Evolutionary conservation across 2,329 filamentous ascomycete genomes (phyloP), one percentile per base, ranked within the genome.

Genomic region (Bimuria novae-zelandiae): DNA sequence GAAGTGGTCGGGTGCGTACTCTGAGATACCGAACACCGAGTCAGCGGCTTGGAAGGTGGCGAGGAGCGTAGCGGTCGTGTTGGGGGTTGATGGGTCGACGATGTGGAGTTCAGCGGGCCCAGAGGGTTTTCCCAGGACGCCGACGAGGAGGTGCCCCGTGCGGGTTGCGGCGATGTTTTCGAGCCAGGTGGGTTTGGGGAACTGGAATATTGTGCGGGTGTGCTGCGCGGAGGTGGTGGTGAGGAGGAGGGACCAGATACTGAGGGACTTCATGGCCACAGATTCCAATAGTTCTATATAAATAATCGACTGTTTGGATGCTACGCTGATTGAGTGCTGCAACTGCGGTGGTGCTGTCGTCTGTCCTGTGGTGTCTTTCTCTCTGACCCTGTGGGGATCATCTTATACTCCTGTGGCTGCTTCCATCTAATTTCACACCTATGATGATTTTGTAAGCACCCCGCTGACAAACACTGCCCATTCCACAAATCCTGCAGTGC

Each of bases 21-120:
- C 70, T 7, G 72, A 69, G 17, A 77, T 75, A 1, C 74, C 74
- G 2, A 70, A 54, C 7, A 75, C 43, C 8, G 64, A 64, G 3
- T 59, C 57, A 3, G 47, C 51, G 44, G 35, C 37, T 4, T 59
- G 51, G 51, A 75, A 71, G 4, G 63, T 52, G 42, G 72, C 62
- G 7, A 72, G 51, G 16, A 72, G 55, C 3, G 52, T 63, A 16
- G 22, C 33, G n/a, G 8, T 36, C 10, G 40, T 16, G 7, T 42
- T 17, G 40, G 22, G 30, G 8, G 25, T 19, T 7, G 27, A 21
- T 21, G 41, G 41, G 29, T 44, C 27, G 29, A 44, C 16, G 27
- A 44, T n/a, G 17, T 44, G 41, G 3, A 44, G 41, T 22, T 32
- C 29, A 22, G 41, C 41, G 7, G 41, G 41, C 12, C 27, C 41